Conservation (phyloP, 2,329 filamentous ascomycete species). For the Aspergillus thermomutatus region DNA sequence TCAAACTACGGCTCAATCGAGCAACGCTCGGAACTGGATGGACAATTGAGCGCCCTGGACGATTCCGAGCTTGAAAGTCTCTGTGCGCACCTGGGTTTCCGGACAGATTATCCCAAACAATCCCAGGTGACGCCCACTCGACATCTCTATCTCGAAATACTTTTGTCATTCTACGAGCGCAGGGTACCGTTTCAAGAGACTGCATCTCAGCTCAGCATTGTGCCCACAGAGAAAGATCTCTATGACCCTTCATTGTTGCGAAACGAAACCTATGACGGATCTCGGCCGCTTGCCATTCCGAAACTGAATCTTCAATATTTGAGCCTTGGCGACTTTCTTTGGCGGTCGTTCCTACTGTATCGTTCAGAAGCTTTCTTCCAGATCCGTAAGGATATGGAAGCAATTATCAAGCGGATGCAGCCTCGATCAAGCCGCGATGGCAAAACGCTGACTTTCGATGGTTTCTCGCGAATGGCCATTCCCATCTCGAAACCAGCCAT, state of each 20-base stretch:
- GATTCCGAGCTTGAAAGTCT: conserved; percentile 72
- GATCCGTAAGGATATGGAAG: conserved; percentile 86
- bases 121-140: conserved; percentile 62
- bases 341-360: conserved; percentile 86
- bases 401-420: conserved; percentile 72
- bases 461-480: conserved; percentile 88
- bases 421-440: conserved; percentile 64
- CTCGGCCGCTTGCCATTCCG: conserved; percentile 80
- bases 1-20: conserved; percentile 91
- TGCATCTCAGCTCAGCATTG: conserved; percentile 64
- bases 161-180: conserved; percentile 72
- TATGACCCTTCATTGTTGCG: conserved; percentile 77
- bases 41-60: conserved; percentile 67
- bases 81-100: conserved; percentile 68
- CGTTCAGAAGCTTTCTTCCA: conserved; percentile 90
- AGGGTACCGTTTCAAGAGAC: conserved; percentile 78
- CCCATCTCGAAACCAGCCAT: conserved; percentile 82
- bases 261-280: conserved; percentile 84
- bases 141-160: conserved; percentile 56
- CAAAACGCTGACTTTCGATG: conserved; percentile 68
- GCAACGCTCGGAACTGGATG: conserved; percentile 71
- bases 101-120: conserved; percentile 75
- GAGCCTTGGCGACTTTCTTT: conserved; percentile 93
- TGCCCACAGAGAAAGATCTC: conserved; percentile 78
- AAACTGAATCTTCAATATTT: conserved; percentile 96